A percentile compares a stretch with the other conserved stretches of the same genome.
phyloP scores from a whole-genome alignment of 2,329 filamentous ascomycete genomes.

The Fusarium sterilihyphosum region DNA sequence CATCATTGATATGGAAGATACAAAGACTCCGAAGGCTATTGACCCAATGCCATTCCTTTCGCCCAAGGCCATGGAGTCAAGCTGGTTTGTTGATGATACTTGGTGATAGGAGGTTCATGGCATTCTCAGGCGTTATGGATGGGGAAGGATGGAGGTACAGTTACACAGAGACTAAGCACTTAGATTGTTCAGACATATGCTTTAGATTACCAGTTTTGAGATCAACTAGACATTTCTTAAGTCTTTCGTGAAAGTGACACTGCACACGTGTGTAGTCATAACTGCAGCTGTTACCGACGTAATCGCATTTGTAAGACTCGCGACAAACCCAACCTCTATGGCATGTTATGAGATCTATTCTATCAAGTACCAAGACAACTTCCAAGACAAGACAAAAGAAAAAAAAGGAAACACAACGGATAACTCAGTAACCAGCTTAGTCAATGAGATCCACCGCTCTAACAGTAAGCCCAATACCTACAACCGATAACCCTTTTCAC shows the following conservation, averaged over 20 bases:
- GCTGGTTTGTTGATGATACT: constrained; percentile 11
- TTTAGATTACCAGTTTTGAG: no score
- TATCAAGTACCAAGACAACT: not conserved
- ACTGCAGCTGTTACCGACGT: rapidly evolving
- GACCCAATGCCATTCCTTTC: not conserved
- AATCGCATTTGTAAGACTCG: rapidly evolving
- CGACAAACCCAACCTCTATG: not conserved
- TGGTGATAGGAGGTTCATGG: not conserved
- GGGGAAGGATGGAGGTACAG: not conserved
- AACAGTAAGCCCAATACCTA: no score
- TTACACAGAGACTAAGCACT: no score
- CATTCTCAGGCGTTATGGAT: not conserved
- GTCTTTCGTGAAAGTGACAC: rapidly evolving
- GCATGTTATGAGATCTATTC: not conserved
- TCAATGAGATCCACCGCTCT: not conserved
- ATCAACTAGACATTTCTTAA: not conserved
- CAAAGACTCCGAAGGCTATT: not conserved
- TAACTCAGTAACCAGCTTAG: not conserved
- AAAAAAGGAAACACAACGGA: rapidly evolving
- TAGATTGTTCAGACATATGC: not conserved
- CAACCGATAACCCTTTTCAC: rapidly evolving
- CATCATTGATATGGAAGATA: not conserved
- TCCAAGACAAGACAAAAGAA: rapidly evolving
- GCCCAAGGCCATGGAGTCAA: not conserved
- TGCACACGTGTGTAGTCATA: not conserved